Percentiles rank a stretch among this genome's conserved stretches.
Conservation (phyloP, 2,329 filamentous ascomycete species). For the Nigrograna mackinnonii region DNA sequence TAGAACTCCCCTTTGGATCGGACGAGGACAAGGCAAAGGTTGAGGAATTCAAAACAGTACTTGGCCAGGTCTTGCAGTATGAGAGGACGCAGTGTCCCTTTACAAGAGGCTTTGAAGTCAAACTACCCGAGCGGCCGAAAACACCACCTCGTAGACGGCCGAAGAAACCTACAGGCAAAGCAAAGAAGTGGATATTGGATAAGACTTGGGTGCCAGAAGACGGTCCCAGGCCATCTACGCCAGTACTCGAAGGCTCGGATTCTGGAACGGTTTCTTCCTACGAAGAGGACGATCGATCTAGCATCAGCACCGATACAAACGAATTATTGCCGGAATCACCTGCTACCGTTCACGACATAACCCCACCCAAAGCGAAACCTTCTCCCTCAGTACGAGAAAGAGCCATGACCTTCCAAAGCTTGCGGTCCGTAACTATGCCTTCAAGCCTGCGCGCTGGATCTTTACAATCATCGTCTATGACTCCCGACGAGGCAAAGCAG, state of each 20-base stretch:
- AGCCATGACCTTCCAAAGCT: slow-evolving; percentile 32
- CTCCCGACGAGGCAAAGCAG: neutral
- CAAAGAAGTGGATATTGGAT: slow-evolving; percentile 54
- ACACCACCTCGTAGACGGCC: slow-evolving; percentile 69
- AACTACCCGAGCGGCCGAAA: slow-evolving; percentile 70
- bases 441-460: slow-evolving; percentile 1
- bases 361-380: slow-evolving; percentile 14
- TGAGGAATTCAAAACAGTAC: slow-evolving; percentile 67
- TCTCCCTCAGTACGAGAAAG: slow-evolving; percentile 33
- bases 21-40: slow-evolving; percentile 67
- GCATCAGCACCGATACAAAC: slow-evolving; percentile 33
- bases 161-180: slow-evolving; percentile 56
- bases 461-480: no score
- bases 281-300: slow-evolving; percentile 39
- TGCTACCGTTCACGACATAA: slow-evolving; percentile 18
- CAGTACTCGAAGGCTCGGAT: slow-evolving; percentile 31
- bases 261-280: slow-evolving; percentile 31
- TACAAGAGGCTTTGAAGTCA: slow-evolving; percentile 72
- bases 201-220: slow-evolving; percentile 53
- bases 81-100: slow-evolving; percentile 91
- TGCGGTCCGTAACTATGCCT: slow-evolving; percentile 31
- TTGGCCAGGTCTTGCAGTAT: slow-evolving; percentile 77
- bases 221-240: slow-evolving; percentile 31
- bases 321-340: slow-evolving; percentile 28
- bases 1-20: slow-evolving; percentile 74